phyloP scores from a whole-genome alignment of 164 flowering plant species.

The Sedum album region DNA sequence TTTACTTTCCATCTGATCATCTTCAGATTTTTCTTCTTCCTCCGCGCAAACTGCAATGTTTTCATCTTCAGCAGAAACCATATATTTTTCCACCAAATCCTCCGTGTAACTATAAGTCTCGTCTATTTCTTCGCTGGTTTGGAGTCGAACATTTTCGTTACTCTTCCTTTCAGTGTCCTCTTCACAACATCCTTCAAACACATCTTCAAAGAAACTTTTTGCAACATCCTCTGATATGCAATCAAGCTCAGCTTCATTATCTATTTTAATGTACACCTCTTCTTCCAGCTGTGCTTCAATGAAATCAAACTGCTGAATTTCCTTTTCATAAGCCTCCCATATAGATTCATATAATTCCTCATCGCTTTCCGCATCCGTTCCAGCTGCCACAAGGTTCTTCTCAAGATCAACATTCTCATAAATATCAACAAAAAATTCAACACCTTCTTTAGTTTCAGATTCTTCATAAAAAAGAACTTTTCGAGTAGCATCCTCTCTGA shows the following conservation, averaged over 20 bases:
- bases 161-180: constrained; percentile 14
- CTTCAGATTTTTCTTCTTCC: background rate
- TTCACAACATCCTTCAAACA: constrained; percentile 13
- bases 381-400: background rate
- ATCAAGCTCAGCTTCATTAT: background rate
- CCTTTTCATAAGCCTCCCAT: constrained; percentile 28
- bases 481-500: constrained; percentile 18
- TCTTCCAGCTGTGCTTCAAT: constrained; percentile 11
- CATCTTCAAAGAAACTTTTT: constrained; percentile 15
- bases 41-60: background rate
- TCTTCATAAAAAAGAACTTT: background rate
- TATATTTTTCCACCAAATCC: background rate
- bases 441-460: background rate
- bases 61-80: background rate
- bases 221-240: constrained; percentile 8
- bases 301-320: constrained; percentile 31
- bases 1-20: constrained; percentile 1
- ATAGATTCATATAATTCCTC: constrained; percentile 13
- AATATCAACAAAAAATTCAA: background rate
- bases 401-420: background rate
- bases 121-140: background rate
- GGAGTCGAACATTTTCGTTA: background rate
- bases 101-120: background rate
- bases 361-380: background rate
- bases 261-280: constrained; percentile 9